Conservation (phyloP, 495 filamentous ascomycete genomes). For the Penicillium canescens region DNA sequence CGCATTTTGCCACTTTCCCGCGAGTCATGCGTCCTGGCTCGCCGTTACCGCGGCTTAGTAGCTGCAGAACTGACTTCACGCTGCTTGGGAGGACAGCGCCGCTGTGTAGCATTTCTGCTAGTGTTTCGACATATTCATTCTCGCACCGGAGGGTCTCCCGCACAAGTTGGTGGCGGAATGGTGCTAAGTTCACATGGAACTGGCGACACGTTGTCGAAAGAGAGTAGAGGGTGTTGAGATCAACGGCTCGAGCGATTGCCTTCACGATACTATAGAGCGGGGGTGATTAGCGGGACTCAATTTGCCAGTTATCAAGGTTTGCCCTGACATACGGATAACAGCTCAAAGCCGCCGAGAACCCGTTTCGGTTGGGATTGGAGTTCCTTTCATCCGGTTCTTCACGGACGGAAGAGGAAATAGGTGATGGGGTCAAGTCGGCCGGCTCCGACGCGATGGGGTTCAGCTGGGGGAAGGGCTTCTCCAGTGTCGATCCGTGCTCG, state of each 20-base stretch:
- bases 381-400: background rate
- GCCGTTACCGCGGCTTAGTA: slow-evolving; percentile 31
- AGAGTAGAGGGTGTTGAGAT: slow-evolving; percentile 81
- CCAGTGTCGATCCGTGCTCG: slow-evolving; percentile 17
- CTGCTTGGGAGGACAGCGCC: slow-evolving; percentile 34
- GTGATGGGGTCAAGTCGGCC: slow-evolving; percentile 12
- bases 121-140: slow-evolving; percentile 58
- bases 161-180: slow-evolving; percentile 70
- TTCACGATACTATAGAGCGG: slow-evolving; percentile 58
- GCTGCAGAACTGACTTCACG: slow-evolving; percentile 36
- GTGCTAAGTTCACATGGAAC: slow-evolving; percentile 70
- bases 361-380: slow-evolving; percentile 62
- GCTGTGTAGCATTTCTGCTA: slow-evolving; percentile 38
- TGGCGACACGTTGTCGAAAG: slow-evolving; percentile 79
- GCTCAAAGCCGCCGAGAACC: slow-evolving; percentile 74
- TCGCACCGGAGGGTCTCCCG: slow-evolving; percentile 75
- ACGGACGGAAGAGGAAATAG: slow-evolving; percentile 2
- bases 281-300: slow-evolving; percentile 16
- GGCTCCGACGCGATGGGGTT: slow-evolving; percentile 14
- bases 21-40: slow-evolving; percentile 47
- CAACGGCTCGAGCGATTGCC: slow-evolving; percentile 70
- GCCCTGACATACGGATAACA: slow-evolving; percentile 78
- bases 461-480: slow-evolving; percentile 28
- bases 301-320: slow-evolving; percentile 4
- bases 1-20: slow-evolving; percentile 73